phyloP scores from a whole-genome alignment of 2,329 filamentous ascomycete species.

The Clonostachys rosea region DNA sequence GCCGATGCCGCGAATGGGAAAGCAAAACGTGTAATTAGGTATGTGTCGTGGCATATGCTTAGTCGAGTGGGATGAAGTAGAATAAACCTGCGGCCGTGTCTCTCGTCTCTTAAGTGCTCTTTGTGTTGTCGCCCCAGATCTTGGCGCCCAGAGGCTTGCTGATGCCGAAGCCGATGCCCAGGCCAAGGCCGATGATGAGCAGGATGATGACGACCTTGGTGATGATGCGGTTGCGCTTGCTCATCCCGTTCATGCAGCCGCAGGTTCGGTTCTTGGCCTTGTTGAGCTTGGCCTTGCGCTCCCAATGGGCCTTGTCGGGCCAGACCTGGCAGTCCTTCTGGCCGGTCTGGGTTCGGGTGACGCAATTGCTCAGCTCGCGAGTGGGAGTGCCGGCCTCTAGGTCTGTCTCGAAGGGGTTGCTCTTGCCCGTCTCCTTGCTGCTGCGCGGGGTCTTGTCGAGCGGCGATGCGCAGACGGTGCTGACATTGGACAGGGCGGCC shows the following conservation, averaged over 20 bases:
- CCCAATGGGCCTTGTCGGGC: slow-evolving; percentile 57
- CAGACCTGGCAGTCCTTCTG: slow-evolving; percentile 50
- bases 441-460: slow-evolving; percentile 15
- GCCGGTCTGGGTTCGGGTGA: slow-evolving; percentile 8
- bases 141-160: slow-evolving; percentile 56
- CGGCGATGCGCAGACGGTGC: slow-evolving; percentile 11
- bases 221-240: slow-evolving; percentile 47
- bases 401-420: slow-evolving; percentile 54
- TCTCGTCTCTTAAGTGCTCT: slow-evolving; percentile 5
- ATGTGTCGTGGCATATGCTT: too few species aligned
- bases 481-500: slow-evolving; percentile 16
- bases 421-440: slow-evolving; percentile 36
- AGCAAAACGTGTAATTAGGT: too few species aligned
- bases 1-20: too few species aligned
- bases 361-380: slow-evolving; percentile 13
- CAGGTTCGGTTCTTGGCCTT: slow-evolving; percentile 44
- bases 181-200: slow-evolving; percentile 46
- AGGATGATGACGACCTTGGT: slow-evolving; percentile 49
- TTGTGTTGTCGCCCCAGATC: slow-evolving; percentile 42
- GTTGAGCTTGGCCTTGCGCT: slow-evolving; percentile 51
- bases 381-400: slow-evolving; percentile 40
- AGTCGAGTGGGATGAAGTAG: neutral
- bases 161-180: slow-evolving; percentile 54
- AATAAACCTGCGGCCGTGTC: neutral
- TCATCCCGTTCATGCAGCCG: slow-evolving; percentile 47